phyloP scores from a whole-genome alignment of 345 rosid species.

The Brassica rapa region DNA sequence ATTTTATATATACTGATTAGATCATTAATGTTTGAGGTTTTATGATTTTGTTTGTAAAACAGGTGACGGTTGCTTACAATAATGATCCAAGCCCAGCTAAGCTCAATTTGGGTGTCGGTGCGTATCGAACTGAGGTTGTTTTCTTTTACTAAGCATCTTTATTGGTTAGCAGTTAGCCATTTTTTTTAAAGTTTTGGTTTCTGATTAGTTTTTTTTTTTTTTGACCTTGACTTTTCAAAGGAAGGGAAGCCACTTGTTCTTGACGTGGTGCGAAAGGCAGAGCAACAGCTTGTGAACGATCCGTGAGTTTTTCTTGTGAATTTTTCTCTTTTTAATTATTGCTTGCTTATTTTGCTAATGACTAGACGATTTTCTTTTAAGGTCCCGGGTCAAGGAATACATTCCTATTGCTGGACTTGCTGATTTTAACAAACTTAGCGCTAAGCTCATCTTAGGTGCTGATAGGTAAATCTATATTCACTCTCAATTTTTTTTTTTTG shows the following conservation, averaged over 20 bases:
- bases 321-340: background rate
- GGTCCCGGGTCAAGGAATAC: slow-evolving; percentile 88
- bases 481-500: background rate
- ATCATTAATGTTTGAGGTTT: background rate
- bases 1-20: background rate
- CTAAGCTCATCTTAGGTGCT: slow-evolving; percentile 86
- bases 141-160: background rate
- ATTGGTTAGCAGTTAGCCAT: background rate
- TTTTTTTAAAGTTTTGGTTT: background rate
- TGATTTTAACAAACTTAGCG: slow-evolving; percentile 87
- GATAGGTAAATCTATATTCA: slow-evolving; percentile 55
- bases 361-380: slow-evolving; percentile 19
- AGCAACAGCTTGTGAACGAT: slow-evolving; percentile 76
- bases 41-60: background rate
- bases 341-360: slow-evolving; percentile 12
- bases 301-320: slow-evolving; percentile 45
- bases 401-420: slow-evolving; percentile 89
- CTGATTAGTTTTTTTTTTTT: background rate
- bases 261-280: slow-evolving; percentile 78
- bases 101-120: slow-evolving; percentile 94
- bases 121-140: slow-evolving; percentile 91
- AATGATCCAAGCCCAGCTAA: slow-evolving; percentile 85
- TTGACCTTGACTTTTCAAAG: slow-evolving; percentile 39
- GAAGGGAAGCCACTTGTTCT: slow-evolving; percentile 94
- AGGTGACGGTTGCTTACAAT: slow-evolving; percentile 93